Percentiles rank a stretch among this genome's conserved stretches.
These are phyloP conservation scores for Geotrichum aggregatum DNA, from an alignment of 1,139 yeast species.

Conservation along the genomic window DNA sequence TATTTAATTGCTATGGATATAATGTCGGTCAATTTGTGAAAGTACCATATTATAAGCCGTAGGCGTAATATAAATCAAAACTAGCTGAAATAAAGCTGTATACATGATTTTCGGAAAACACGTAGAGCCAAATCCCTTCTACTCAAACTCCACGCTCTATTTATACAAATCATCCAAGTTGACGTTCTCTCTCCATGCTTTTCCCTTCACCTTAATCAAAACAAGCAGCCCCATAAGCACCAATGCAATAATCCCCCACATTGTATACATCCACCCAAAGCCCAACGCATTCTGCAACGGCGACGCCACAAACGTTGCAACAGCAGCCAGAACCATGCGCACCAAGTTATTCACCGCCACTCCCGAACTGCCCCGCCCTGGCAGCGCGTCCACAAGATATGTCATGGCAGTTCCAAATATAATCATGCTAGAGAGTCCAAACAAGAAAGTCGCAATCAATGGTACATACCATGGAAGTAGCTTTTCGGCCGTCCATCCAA, in stretches of 20 bases:
- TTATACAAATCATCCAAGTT: conserved; percentile 47
- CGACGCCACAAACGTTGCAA: conserved; percentile 69
- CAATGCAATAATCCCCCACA: conserved; percentile 48
- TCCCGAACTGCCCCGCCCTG: conserved; percentile 87
- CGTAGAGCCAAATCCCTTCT: too few relatives aligned
- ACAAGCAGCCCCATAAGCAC: conserved; percentile 46
- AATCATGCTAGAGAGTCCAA: conserved; percentile 82
- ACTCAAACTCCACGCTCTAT: not conserved
- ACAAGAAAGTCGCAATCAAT: conserved; percentile 70
- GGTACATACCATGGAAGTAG: conserved; percentile 70
- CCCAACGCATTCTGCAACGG: conserved; percentile 62
- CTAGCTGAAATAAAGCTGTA: too few relatives aligned
- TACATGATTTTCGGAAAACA: too few relatives aligned
- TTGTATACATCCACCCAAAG: conserved; percentile 64
- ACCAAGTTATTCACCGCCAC: conserved; percentile 76
- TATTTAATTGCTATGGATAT: too few relatives aligned
- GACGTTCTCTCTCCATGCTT: conserved; percentile 59
- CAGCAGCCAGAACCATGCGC: conserved; percentile 69
- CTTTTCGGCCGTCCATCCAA: conserved; percentile 76
- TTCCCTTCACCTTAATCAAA: conserved; percentile 55
- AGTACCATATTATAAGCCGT: too few relatives aligned
- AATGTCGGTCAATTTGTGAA: too few relatives aligned
- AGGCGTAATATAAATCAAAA: too few relatives aligned
- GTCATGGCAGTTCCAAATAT: conserved; percentile 78
- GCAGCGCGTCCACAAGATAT: conserved; percentile 76